Conservation (phyloP, 495 filamentous ascomycete species). For the Talaromyces proteolyticus region DNA sequence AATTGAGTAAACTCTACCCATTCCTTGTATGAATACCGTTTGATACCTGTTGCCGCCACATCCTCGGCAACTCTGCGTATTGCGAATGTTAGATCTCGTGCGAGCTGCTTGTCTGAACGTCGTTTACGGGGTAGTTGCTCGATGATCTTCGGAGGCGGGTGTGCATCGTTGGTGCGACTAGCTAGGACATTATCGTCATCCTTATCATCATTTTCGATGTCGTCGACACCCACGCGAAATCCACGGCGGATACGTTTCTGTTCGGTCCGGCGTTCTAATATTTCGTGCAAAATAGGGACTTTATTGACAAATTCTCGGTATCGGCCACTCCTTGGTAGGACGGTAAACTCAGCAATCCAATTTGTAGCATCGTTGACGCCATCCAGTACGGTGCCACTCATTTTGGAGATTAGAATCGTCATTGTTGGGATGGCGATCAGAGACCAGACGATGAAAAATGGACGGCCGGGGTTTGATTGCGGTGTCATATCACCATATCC, state of each 20-base stretch:
- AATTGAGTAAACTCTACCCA: constrained; percentile 58
- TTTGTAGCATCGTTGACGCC: constrained; percentile 51
- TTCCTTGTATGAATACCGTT: constrained; percentile 55
- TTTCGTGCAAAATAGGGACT: constrained; percentile 32
- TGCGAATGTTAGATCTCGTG: constrained; percentile 45
- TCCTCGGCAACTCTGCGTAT: constrained; percentile 47
- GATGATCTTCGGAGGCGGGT: constrained; percentile 26
- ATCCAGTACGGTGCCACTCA: constrained; percentile 56
- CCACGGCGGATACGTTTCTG: constrained; percentile 42
- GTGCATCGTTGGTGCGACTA: not conserved
- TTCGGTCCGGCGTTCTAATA: constrained; percentile 27
- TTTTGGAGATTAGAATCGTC: constrained; percentile 59
- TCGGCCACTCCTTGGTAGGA: constrained; percentile 48
- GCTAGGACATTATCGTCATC: not conserved
- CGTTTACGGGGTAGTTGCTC: constrained; percentile 37
- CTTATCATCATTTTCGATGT: constrained; percentile 12
- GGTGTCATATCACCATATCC: constrained; percentile 84
- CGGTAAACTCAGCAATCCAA: constrained; percentile 48
- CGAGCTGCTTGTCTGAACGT: constrained; percentile 33
- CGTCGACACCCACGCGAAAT: constrained; percentile 30
- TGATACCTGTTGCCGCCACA: constrained; percentile 28
- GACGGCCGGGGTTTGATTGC: constrained; percentile 63
- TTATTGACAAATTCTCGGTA: constrained; percentile 36
- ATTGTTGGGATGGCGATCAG: constrained; percentile 61
- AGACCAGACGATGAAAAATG: constrained; percentile 88